Evolutionary conservation across 495 filamentous ascomycete species (phyloP).

Genomic region (Hypomontagnella submonticulosa): DNA sequence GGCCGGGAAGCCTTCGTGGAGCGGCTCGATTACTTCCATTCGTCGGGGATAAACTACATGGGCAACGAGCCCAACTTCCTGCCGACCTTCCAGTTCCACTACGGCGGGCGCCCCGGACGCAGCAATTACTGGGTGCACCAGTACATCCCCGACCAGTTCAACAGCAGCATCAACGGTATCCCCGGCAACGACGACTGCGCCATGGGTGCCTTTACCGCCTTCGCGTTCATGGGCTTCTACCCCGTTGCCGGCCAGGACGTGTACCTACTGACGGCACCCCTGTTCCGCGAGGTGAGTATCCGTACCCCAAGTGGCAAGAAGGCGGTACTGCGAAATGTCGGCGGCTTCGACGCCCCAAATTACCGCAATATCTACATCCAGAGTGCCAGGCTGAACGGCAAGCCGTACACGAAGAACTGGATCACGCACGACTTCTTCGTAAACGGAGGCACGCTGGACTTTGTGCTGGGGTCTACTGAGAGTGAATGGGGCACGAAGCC

Average conservation of each 20-base stretch:
- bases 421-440: constrained; percentile 79
- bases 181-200: constrained; percentile 82
- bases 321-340: constrained; percentile 65
- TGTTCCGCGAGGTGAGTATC: constrained; percentile 72
- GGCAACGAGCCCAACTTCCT: constrained; percentile 80
- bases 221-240: constrained; percentile 78
- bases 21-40: constrained; percentile 72
- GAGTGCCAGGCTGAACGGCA: constrained; percentile 71
- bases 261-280: constrained; percentile 73
- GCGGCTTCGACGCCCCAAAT: constrained; percentile 67
- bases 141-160: constrained; percentile 76
- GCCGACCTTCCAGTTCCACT: constrained; percentile 79
- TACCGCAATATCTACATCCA: constrained; percentile 75
- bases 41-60: constrained; percentile 71
- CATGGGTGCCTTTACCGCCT: constrained; percentile 77
- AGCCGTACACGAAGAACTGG: constrained; percentile 73
- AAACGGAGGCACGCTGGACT: constrained; percentile 71
- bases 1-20: constrained; percentile 67
- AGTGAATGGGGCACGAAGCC: constrained; percentile 73
- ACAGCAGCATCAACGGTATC: constrained; percentile 69
- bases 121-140: constrained; percentile 68
- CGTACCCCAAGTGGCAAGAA: constrained; percentile 65
- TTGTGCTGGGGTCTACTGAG: constrained; percentile 70
- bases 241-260: constrained; percentile 80
- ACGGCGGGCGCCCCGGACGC: constrained; percentile 72